These are phyloP conservation scores for Mycena indigotica DNA, from an alignment of 768 basidiomycete genomes.

Conservation along the genomic window DNA sequence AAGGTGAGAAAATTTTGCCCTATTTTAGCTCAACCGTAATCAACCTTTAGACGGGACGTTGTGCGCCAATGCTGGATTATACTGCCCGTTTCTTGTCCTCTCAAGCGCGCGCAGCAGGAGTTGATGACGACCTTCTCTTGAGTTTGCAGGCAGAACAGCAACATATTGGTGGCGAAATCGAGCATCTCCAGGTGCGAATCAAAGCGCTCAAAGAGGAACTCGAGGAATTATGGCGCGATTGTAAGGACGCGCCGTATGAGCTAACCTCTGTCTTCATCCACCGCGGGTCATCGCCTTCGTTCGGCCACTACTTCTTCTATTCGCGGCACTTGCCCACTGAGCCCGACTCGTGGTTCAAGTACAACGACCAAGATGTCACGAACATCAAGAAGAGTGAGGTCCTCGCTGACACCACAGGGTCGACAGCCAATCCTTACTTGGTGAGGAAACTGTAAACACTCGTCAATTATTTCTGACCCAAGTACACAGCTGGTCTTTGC, in stretches of 20 bases:
- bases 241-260: constrained; percentile 74
- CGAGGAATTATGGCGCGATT: constrained; percentile 75
- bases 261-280: constrained; percentile 95
- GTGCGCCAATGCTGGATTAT: constrained; percentile 54
- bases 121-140: constrained; percentile 60
- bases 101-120: constrained; percentile 46
- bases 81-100: constrained; percentile 60
- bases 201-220: constrained; percentile 64
- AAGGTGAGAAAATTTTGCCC: constrained; percentile 55
- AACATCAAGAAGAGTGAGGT: constrained; percentile 81
- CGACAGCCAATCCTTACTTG: constrained; percentile 87
- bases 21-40: background rate
- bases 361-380: constrained; percentile 89
- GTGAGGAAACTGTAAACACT: constrained; percentile 42
- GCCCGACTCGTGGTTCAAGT: constrained; percentile 91
- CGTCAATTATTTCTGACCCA: constrained; percentile 1
- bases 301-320: constrained; percentile 96
- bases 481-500: constrained; percentile 74
- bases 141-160: constrained; percentile 57
- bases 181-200: constrained; percentile 51
- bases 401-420: constrained; percentile 86
- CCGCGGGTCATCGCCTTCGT: constrained; percentile 83
- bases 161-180: constrained; percentile 57
- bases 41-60: constrained; percentile 58
- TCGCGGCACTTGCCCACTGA: constrained; percentile 81